Base-by-base conservation (phyloP, 2,329 filamentous ascomycete species). In the Thelonectria blattea region DNA sequence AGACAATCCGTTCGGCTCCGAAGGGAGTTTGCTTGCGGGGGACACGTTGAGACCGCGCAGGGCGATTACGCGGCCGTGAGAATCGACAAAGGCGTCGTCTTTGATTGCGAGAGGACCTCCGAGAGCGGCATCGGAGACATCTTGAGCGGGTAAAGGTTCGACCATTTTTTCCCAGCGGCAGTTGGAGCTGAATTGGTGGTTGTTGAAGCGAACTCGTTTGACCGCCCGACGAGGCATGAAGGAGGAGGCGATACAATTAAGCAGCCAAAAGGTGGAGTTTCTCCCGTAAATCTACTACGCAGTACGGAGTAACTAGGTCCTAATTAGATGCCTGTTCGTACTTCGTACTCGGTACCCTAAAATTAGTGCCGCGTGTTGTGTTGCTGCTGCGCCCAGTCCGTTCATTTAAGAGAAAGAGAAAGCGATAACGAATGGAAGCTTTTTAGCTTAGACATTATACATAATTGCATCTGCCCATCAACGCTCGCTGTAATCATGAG, bases 1-100 rank as follows among this genome's bases (percentile, higher is more conserved):
- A 7, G 76, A 74, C 10, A 78, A 68, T 43, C 75, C 75, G 42
- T 75, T 73, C 3, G 75, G 75, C 39, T 61, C 58, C n/a, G 71
- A 76, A 15, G 77, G 77, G 39, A 77, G 65, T 65, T 79, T 79
- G 65, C 75, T 77, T 39, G 74, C 74, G 37, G 76, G 77, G 3
- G 77, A 76, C 41, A 79, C 73, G 65, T 79, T 79, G 52, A 79
- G 73, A 4, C 77, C 77, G n/a, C 76, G 77, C 32, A 79, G 68
- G 14, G 71, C 69, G 45, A 79, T 64, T n/a, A 73, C 72, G 55
- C 77, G 77, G n/a, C 74, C 71, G 57, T 78, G 65, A 32, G 55
- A 61, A 46, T 79, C 77, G 51, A 74, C 57, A 51, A 79, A 79
- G 32, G 62, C 61, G 27, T 68, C 69, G 52, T 68, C 70, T 11